These are phyloP conservation scores for Diaporthe velutina DNA, from an alignment of 2,329 filamentous ascomycete genomes.

Conservation along the genomic window DNA sequence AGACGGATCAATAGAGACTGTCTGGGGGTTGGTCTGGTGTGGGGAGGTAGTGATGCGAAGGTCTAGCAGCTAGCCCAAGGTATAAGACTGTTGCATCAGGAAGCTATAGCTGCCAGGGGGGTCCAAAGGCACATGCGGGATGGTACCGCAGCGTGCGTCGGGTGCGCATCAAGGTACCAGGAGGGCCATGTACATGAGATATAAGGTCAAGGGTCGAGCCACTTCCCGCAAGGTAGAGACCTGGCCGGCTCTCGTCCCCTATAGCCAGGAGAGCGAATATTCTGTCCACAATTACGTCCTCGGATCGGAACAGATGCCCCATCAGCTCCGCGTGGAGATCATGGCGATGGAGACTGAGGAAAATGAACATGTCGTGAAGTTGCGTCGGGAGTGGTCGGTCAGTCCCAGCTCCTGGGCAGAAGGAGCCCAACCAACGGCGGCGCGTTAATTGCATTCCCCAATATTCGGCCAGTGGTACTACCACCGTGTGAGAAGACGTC, in stretches of 20 bases:
- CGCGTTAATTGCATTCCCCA: slow-evolving; percentile 34
- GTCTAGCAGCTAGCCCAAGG: slow-evolving; percentile 33
- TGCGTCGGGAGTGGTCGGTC: slow-evolving; percentile 21
- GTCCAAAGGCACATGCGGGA: slow-evolving; percentile 31
- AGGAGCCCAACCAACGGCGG: slow-evolving; percentile 34
- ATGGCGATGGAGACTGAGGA: slow-evolving; percentile 7
- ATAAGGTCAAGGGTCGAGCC: slow-evolving; percentile 27
- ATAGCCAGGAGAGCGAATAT: neutral
- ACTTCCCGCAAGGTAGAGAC: slow-evolving; percentile 11
- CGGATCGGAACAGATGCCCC: slow-evolving; percentile 30
- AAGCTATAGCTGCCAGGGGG: slow-evolving; percentile 30
- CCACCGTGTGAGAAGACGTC: slow-evolving; percentile 36
- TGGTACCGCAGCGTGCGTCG: slow-evolving; percentile 32
- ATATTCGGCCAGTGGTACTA: slow-evolving; percentile 36
- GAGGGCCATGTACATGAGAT: slow-evolving; percentile 31
- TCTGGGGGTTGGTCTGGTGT: slow-evolving; percentile 36
- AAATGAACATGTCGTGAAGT: slow-evolving; percentile 19
- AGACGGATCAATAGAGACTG: slow-evolving; percentile 39
- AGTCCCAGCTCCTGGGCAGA: slow-evolving; percentile 11
- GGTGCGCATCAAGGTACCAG: slow-evolving; percentile 26
- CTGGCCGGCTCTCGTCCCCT: slow-evolving; percentile 23
- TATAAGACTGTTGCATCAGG: slow-evolving; percentile 36
- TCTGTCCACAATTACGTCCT: slow-evolving; percentile 32
- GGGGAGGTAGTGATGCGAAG: slow-evolving; percentile 37
- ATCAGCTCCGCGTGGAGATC: slow-evolving; percentile 23